Conservation (phyloP, 805 yeast genomes). For the Nakazawaea holstii region DNA sequence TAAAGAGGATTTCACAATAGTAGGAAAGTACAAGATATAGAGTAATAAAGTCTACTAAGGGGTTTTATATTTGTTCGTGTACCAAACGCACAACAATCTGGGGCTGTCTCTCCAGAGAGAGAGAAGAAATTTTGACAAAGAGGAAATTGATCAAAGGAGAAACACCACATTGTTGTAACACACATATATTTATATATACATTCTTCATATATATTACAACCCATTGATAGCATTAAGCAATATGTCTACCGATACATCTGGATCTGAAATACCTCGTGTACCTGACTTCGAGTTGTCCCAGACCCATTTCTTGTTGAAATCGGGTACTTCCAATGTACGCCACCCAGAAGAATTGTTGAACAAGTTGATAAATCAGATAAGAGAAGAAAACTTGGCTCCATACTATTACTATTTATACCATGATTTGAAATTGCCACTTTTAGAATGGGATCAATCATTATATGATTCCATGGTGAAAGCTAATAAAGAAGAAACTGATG, state of each 20-base stretch:
- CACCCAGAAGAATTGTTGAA: constrained; percentile 36
- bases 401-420: constrained; percentile 66
- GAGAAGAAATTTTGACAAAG: too few species aligned
- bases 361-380: constrained; percentile 49
- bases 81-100: too few species aligned
- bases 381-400: constrained; percentile 68
- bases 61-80: too few species aligned
- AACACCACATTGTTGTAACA: too few species aligned
- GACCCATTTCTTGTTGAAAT: constrained; percentile 58
- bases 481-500: constrained; percentile 53
- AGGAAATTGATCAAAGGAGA: too few species aligned
- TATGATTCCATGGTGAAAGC: constrained; percentile 43
- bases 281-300: constrained; percentile 87
- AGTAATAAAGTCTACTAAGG: too few species aligned
- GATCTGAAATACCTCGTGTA: constrained; percentile 49
- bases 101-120: too few species aligned
- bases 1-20: too few species aligned
- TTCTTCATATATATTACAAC: too few species aligned
- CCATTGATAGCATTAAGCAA: background rate
- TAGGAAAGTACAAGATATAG: too few species aligned
- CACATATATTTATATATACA: too few species aligned
- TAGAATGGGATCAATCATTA: constrained; percentile 54
- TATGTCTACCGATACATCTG: constrained; percentile 31
- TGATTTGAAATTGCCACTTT: constrained; percentile 33
- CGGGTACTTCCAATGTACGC: constrained; percentile 22